Evolutionary conservation across 2,329 filamentous ascomycete genomes (phyloP), one percentile per base, ranked within the genome.

Genomic region (Penicillium brasilianum): DNA sequence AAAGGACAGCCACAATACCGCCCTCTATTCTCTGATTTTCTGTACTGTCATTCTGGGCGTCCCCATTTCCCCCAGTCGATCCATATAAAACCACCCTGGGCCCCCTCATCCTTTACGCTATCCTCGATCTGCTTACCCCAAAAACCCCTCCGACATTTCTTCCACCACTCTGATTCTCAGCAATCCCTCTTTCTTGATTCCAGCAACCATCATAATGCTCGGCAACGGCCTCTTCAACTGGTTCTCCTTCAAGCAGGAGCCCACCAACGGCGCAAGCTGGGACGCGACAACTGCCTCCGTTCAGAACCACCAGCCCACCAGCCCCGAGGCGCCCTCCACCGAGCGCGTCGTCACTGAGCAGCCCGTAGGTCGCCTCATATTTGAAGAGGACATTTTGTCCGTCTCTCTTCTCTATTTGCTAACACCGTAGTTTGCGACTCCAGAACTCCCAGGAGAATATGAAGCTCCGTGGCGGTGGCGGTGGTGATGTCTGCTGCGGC

Each of bases 401-500:
- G 11, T 14, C 8, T 9, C 9, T 1, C 14, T 2, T 20, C 25
- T 56, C 3, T 20, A 14, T 46, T 46, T 43, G 52, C 56, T 58
- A 49, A 58, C 9, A 16, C 2, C 13, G 18, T 25, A 8, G n/a
- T 37, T 49, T 50, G 20, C 39, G 32, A 4, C 44, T 16, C 16
- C 32, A 70, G 65, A 66, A 59, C 56, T 63, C 63, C 14, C 58
- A 69, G 44, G 61, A 69, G 60, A 63, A 65, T 18, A 57, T 58
- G 67, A 69, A 72, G 43, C 68, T 75, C 28, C 73, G 73, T 28
- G 73, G 73, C 60, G 73, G 72, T 57, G 71, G 69, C 41, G 64
- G 59, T 14, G 71, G 72, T 14, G 70, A 73, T 44, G 46, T 74
- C 32, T 75, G 72, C 66, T 75, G 73, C 52, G 73, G 73, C 65